phyloP scores from a whole-genome alignment of 225 moss, liverwort and hornwort species.

The Marchantia paleacea region DNA sequence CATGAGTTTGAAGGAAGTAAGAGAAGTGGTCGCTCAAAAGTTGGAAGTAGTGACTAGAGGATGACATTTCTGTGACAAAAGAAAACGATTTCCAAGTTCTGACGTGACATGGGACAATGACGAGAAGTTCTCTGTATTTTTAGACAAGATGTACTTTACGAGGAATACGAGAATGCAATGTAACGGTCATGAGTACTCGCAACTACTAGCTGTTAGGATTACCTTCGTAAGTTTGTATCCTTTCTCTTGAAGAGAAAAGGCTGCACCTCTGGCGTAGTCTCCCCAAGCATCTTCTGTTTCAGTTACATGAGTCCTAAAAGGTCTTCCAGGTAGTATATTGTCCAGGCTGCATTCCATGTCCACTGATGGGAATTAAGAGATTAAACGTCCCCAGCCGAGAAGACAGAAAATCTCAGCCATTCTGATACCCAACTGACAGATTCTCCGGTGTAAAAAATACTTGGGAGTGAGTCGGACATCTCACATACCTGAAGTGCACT shows the following conservation, averaged over 20 bases:
- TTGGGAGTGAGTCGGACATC: neutral
- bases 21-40: too few relatives aligned
- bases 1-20: too few relatives aligned
- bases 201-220: too few relatives aligned
- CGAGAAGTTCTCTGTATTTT: too few relatives aligned
- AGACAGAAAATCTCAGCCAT: neutral
- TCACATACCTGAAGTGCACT: conserved; percentile 74
- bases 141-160: too few relatives aligned
- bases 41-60: too few relatives aligned
- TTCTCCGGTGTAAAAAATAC: neutral
- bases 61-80: too few relatives aligned
- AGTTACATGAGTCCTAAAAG: conserved; percentile 27
- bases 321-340: conserved; percentile 57
- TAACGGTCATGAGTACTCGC: too few relatives aligned
- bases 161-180: too few relatives aligned
- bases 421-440: neutral
- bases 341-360: conserved; percentile 58
- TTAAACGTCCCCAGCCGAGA: neutral
- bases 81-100: too few relatives aligned
- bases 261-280: conserved; percentile 94
- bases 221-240: conserved; percentile 74
- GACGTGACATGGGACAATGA: too few relatives aligned
- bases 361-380: neutral
- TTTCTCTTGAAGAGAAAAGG: conserved; percentile 63
- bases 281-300: conserved; percentile 77